Evolutionary conservation across 2,329 filamentous ascomycete species (phyloP).

Genomic region (Phoma sp.): DNA sequence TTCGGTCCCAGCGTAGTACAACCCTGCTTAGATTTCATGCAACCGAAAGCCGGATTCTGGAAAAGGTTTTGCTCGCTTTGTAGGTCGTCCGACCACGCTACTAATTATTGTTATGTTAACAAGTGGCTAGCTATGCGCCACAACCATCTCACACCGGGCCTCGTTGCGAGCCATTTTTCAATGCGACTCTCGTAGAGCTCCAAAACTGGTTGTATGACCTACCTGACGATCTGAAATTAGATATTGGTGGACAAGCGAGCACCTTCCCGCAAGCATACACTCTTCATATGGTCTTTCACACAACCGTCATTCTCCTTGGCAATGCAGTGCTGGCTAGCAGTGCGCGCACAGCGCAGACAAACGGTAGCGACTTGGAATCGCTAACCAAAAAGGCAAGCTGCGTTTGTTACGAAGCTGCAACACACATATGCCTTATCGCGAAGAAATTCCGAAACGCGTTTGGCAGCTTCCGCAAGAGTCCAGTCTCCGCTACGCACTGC

Average conservation of each 20-base stretch:
- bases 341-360: constrained; percentile 26
- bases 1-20: background rate
- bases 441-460: constrained; percentile 40
- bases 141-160: constrained; percentile 30
- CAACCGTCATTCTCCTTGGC: constrained; percentile 42
- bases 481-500: constrained; percentile 48
- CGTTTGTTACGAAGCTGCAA: constrained; percentile 3
- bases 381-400: constrained; percentile 30
- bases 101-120: background rate
- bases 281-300: constrained; percentile 48
- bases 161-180: constrained; percentile 38
- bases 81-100: too few species aligned
- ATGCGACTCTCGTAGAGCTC: constrained; percentile 42
- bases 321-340: constrained; percentile 35
- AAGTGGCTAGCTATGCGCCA: constrained; percentile 29
- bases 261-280: constrained; percentile 42
- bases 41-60: background rate
- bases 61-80: constrained; percentile 5
- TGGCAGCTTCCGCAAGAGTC: constrained; percentile 46
- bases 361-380: constrained; percentile 23
- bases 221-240: constrained; percentile 39
- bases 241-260: constrained; percentile 12
- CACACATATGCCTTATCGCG: background rate
- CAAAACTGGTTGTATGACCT: constrained; percentile 49
- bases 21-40: background rate